Evolutionary conservation across 2,329 filamentous ascomycete species (phyloP).

Genomic region (Myotisia sp.): DNA sequence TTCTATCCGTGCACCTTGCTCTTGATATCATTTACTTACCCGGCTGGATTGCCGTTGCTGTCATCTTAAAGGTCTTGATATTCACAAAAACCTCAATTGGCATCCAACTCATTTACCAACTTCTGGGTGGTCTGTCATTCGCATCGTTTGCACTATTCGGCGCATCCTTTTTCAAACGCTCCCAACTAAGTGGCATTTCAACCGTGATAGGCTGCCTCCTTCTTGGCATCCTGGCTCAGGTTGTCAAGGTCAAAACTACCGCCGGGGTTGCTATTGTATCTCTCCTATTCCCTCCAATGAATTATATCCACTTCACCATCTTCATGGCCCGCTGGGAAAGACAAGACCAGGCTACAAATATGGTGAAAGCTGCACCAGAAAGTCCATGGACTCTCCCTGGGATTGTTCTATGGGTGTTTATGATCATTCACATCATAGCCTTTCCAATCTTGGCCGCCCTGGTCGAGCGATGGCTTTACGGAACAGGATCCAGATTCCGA

Average conservation of each 20-base stretch:
- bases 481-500: conserved; percentile 45
- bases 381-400: conserved; percentile 57
- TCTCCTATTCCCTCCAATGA: conserved; percentile 72
- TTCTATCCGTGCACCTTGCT: conserved; percentile 64
- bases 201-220: conserved; percentile 59
- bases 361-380: conserved; percentile 47
- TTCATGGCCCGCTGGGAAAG: conserved; percentile 65
- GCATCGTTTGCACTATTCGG: conserved; percentile 69
- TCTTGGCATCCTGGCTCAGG: conserved; percentile 69
- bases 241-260: conserved; percentile 43
- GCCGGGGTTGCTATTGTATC: conserved; percentile 55
- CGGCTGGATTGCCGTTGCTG: conserved; percentile 63
- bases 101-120: conserved; percentile 59
- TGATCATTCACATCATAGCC: conserved; percentile 60
- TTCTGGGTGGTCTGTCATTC: conserved; percentile 62
- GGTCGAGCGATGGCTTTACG: conserved; percentile 60
- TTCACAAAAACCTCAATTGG: conserved; percentile 48
- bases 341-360: conserved; percentile 43
- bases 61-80: conserved; percentile 45
- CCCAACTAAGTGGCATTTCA: conserved; percentile 74
- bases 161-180: conserved; percentile 70
- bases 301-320: conserved; percentile 68
- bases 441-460: conserved; percentile 64
- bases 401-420: conserved; percentile 62
- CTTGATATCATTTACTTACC: conserved; percentile 70